Evolutionary conservation across 2,329 filamentous ascomycete genomes (phyloP).

Genomic region (Epichloe hybrida): DNA sequence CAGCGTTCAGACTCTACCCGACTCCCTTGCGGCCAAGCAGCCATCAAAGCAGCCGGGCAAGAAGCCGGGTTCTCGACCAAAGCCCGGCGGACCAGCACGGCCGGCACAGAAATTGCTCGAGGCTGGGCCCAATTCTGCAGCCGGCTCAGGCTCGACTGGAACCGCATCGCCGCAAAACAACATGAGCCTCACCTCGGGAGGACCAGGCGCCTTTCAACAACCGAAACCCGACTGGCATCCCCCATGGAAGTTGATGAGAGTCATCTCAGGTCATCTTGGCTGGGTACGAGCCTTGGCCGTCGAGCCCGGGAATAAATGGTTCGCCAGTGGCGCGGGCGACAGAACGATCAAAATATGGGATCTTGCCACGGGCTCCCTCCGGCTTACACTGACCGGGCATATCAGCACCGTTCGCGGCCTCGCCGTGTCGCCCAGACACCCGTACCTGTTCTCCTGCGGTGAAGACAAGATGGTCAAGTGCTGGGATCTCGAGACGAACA

Average conservation of each 20-base stretch:
- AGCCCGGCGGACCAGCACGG: constrained; percentile 34
- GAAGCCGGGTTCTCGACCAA: constrained; percentile 10
- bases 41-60: constrained; percentile 31
- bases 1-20: constrained; percentile 62
- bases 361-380: constrained; percentile 71
- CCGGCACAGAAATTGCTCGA: constrained; percentile 27
- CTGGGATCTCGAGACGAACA: constrained; percentile 99
- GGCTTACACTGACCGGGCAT: constrained; percentile 81
- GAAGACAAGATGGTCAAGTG: constrained; percentile 99
- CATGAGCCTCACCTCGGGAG: constrained; percentile 20
- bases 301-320: constrained; percentile 95
- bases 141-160: background rate
- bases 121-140: constrained; percentile 10
- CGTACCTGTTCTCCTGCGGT: constrained; percentile 93
- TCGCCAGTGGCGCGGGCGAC: constrained; percentile 88
- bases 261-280: constrained; percentile 90
- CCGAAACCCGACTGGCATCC: constrained; percentile 88
- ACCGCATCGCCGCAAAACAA: constrained; percentile 10
- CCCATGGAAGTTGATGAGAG: constrained; percentile 98
- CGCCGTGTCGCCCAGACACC: constrained; percentile 83
- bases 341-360: constrained; percentile 99
- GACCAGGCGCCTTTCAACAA: constrained; percentile 18
- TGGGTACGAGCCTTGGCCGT: constrained; percentile 87
- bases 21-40: constrained; percentile 66
- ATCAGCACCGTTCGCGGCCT: constrained; percentile 88